These are phyloP conservation scores for Pezicula carpinea DNA, from an alignment of 2,329 filamentous ascomycete genomes.

Conservation along the genomic window DNA sequence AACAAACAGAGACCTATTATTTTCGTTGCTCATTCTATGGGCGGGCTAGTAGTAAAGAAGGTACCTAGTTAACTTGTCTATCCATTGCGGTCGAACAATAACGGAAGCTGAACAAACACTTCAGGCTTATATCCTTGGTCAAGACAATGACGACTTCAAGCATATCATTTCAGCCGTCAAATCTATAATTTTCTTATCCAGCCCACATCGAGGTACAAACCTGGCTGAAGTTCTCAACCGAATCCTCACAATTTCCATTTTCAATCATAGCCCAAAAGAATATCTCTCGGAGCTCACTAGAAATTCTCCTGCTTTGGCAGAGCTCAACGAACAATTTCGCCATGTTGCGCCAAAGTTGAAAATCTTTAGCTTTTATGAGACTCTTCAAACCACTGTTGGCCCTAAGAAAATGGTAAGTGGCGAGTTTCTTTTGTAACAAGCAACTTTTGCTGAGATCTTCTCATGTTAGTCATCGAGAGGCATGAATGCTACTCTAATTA, in stretches of 20 bases:
- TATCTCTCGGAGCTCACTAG: slow-evolving; percentile 35
- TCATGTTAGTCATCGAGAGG: too few species aligned
- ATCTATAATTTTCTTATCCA: background rate
- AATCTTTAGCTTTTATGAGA: slow-evolving; percentile 43
- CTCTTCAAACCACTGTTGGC: slow-evolving; percentile 25
- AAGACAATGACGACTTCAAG: background rate
- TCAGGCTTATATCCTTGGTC: slow-evolving; percentile 1
- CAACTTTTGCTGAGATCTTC: too few species aligned
- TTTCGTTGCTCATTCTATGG: slow-evolving; percentile 41
- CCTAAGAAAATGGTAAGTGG: slow-evolving; percentile 10
- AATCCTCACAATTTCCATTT: background rate
- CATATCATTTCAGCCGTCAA: background rate
- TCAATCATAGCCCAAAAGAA: slow-evolving; percentile 17
- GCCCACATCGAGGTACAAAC: background rate
- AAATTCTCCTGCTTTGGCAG: slow-evolving; percentile 30
- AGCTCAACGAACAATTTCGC: slow-evolving; percentile 40
- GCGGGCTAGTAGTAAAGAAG: slow-evolving; percentile 32
- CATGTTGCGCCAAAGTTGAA: slow-evolving; percentile 31
- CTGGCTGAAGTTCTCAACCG: background rate
- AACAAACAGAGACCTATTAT: slow-evolving; percentile 26
- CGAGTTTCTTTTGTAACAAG: background rate
- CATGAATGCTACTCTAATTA: too few species aligned
- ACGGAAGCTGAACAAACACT: background rate
- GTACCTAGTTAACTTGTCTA: background rate
- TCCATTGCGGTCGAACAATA: background rate